Evolutionary conservation across 192 early-diverging fungal genomes (phyloP).

Genomic region (Obelidium mucronatum): DNA sequence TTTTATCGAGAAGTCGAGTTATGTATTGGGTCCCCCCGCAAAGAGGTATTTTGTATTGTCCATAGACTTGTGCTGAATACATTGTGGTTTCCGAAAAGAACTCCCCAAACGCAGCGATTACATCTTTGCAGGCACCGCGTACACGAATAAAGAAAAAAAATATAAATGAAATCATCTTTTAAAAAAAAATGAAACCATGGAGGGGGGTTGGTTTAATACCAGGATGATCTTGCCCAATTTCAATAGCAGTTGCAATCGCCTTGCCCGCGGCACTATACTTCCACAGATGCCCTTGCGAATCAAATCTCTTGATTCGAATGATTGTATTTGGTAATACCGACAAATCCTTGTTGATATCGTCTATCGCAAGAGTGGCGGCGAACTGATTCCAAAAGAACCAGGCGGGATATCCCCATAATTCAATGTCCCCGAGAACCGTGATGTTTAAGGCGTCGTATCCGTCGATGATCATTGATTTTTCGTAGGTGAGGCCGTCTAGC

Average conservation of each 20-base stretch:
- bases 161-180: no score
- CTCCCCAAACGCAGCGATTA: conserved; percentile 4
- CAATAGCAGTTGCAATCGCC: no score
- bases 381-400: conserved; percentile 8
- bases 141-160: no score
- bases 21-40: neutral
- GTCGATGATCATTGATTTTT: neutral
- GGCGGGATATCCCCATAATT: neutral
- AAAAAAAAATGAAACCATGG: no score
- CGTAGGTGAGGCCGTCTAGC: neutral
- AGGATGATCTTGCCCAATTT: no score
- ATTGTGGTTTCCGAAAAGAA: neutral
- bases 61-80: neutral
- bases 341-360: neutral
- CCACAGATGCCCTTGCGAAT: no score
- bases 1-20: neutral
- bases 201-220: no score
- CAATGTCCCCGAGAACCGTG: neutral
- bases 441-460: neutral
- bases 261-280: no score
- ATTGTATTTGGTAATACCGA: conserved; percentile 2
- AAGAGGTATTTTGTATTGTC: neutral
- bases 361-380: neutral
- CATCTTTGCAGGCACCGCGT: no score
- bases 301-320: conserved; percentile 3